Percentiles rank a stretch among this genome's conserved stretches.
Evolutionary conservation across 139 green algal genomes (phyloP).

Genomic region (Chara braunii): DNA sequence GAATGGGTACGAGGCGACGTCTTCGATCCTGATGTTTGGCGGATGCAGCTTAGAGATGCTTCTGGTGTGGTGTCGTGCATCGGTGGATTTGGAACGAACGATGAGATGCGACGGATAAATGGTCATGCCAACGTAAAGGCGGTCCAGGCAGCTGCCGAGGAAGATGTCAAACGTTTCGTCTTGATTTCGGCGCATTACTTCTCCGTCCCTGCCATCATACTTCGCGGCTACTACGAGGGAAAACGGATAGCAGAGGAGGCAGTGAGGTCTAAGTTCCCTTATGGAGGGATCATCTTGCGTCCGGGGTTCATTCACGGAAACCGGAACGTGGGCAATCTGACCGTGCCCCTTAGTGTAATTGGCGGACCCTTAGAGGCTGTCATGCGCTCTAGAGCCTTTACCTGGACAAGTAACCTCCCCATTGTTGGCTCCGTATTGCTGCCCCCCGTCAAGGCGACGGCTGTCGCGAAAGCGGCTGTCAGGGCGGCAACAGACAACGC

Average conservation of each 20-base stretch:
- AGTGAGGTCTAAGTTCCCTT: slow-evolving; percentile 18
- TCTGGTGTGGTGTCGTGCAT: slow-evolving; percentile 30
- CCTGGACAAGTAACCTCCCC: slow-evolving; percentile 16
- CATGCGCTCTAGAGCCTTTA: too few relatives aligned
- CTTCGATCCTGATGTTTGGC: slow-evolving; percentile 15
- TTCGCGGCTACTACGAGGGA: slow-evolving; percentile 40
- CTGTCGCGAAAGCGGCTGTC: slow-evolving; percentile 26
- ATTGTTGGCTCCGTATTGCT: slow-evolving; percentile 11
- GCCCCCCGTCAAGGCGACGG: slow-evolving; percentile 14
- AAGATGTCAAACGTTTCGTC: slow-evolving; percentile 42
- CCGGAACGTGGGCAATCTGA: not conserved
- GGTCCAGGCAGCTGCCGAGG: slow-evolving; percentile 23
- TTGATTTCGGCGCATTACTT: slow-evolving; percentile 47
- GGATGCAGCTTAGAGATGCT: slow-evolving; percentile 2
- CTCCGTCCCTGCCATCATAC: slow-evolving; percentile 30
- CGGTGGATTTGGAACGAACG: slow-evolving; percentile 34
- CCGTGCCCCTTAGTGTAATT: not conserved
- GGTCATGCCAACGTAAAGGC: slow-evolving; percentile 39
- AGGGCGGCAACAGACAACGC: slow-evolving; percentile 19
- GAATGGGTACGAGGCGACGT: slow-evolving; percentile 35
- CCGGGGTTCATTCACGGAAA: not conserved
- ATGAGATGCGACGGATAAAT: slow-evolving; percentile 33
- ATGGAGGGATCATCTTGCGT: slow-evolving; percentile 11
- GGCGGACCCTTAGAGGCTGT: not conserved
- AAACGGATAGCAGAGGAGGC: slow-evolving; percentile 29